These are phyloP conservation scores for Leccinum boreale DNA, from an alignment of 768 basidiomycete genomes.

Conservation along the genomic window DNA sequence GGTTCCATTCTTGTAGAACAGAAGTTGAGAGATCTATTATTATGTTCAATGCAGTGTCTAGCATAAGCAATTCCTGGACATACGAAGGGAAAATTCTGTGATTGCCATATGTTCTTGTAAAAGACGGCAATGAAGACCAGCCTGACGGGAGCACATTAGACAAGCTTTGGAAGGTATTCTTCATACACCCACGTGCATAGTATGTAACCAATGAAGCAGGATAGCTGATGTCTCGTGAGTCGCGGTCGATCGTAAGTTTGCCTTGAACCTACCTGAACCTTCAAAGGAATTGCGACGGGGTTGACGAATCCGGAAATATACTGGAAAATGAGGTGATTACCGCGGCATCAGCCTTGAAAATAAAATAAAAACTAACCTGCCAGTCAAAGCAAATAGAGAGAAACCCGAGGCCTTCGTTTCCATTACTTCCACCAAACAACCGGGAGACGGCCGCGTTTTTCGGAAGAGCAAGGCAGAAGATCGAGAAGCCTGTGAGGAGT, in stretches of 20 bases:
- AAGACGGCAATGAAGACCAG: slow-evolving; percentile 36
- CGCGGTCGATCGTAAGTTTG: background rate
- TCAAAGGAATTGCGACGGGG: slow-evolving; percentile 53
- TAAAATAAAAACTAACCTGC: slow-evolving; percentile 37
- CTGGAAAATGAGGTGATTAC: slow-evolving; percentile 2
- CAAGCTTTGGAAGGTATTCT: background rate
- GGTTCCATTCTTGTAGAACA: slow-evolving; percentile 53
- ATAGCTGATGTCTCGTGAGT: slow-evolving; percentile 29
- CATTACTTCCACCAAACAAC: slow-evolving; percentile 60
- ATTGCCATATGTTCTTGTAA: slow-evolving; percentile 53
- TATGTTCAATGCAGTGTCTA: background rate
- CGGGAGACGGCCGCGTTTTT: slow-evolving; percentile 49
- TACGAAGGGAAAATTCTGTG: slow-evolving; percentile 58
- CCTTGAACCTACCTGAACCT: slow-evolving; percentile 37
- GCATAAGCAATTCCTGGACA: slow-evolving; percentile 24
- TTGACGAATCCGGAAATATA: slow-evolving; percentile 32
- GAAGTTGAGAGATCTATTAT: slow-evolving; percentile 41
- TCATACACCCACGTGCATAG: slow-evolving; percentile 45
- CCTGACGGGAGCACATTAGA: slow-evolving; percentile 13
- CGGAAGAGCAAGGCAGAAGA: slow-evolving; percentile 56
- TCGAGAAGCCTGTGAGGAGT: slow-evolving; percentile 56
- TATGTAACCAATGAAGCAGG: slow-evolving; percentile 45
- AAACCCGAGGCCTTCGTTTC: slow-evolving; percentile 60
- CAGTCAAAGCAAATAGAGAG: slow-evolving; percentile 61
- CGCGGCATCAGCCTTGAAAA: slow-evolving; percentile 5